Evolutionary conservation across 2,329 filamentous ascomycete genomes (phyloP).

Genomic region (Thermoascus crustaceus): DNA sequence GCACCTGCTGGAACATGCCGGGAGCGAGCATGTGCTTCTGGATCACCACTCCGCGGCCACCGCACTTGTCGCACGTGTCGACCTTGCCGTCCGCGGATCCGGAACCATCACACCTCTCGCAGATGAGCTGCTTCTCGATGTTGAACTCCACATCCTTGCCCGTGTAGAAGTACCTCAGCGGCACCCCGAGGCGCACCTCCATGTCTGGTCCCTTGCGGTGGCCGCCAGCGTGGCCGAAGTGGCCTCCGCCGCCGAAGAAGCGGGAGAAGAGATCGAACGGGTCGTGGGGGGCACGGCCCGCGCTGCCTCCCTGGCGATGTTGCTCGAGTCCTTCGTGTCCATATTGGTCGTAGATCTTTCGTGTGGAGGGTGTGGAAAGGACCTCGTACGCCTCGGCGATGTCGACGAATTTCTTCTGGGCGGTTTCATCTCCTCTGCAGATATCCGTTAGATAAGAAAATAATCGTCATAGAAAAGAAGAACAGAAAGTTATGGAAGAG

Average conservation of each 20-base stretch:
- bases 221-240: slow-evolving; percentile 64
- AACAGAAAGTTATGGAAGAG: neutral
- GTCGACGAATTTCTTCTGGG: slow-evolving; percentile 85
- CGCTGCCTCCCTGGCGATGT: slow-evolving; percentile 60
- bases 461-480: neutral
- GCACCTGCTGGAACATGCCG: slow-evolving; percentile 97
- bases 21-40: slow-evolving; percentile 89
- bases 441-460: slow-evolving; percentile 1
- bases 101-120: slow-evolving; percentile 79
- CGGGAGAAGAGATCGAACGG: slow-evolving; percentile 94
- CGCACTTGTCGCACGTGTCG: slow-evolving; percentile 68
- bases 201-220: slow-evolving; percentile 80
- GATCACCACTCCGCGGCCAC: slow-evolving; percentile 74
- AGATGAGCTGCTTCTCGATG: slow-evolving; percentile 91
- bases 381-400: slow-evolving; percentile 94
- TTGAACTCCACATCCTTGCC: slow-evolving; percentile 79
- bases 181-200: slow-evolving; percentile 72
- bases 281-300: slow-evolving; percentile 56
- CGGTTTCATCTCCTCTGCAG: slow-evolving; percentile 63
- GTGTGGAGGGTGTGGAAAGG: slow-evolving; percentile 68
- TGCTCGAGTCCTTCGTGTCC: slow-evolving; percentile 86
- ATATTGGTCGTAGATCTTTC: slow-evolving; percentile 82
- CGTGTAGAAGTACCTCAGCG: slow-evolving; percentile 87
- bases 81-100: slow-evolving; percentile 77
- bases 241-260: slow-evolving; percentile 89